phyloP scores from a whole-genome alignment of 768 basidiomycete genomes.

The Tricholoma sp. region DNA sequence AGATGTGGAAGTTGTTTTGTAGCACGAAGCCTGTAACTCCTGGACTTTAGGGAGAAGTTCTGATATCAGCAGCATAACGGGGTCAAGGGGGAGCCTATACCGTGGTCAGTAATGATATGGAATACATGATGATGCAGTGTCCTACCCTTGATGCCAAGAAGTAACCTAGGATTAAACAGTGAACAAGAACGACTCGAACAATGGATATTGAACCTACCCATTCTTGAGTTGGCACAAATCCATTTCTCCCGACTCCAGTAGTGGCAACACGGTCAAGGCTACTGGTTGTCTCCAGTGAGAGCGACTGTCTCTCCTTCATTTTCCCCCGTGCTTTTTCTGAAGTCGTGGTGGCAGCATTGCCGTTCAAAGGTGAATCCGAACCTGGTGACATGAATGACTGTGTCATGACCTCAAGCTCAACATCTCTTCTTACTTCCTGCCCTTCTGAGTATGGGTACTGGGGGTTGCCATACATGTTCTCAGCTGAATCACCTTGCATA shows the following conservation, averaged over 20 bases:
- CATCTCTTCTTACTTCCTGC: slow-evolving; percentile 14
- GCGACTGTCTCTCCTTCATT: slow-evolving; percentile 69
- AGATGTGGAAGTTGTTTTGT: slow-evolving; percentile 56
- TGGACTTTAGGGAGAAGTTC: slow-evolving; percentile 86
- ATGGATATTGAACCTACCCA: slow-evolving; percentile 63
- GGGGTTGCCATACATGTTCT: slow-evolving; percentile 11
- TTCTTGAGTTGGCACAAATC: slow-evolving; percentile 94
- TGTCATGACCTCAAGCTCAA: slow-evolving; percentile 29
- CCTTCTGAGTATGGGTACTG: slow-evolving; percentile 10
- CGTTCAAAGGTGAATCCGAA: slow-evolving; percentile 27
- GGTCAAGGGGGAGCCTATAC: slow-evolving; percentile 78
- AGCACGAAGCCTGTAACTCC: slow-evolving; percentile 65
- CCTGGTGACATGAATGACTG: slow-evolving; percentile 40
- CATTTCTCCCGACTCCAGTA: slow-evolving; percentile 76
- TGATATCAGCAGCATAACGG: slow-evolving; percentile 82
- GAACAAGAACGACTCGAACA: background rate
- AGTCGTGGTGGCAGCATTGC: slow-evolving; percentile 26
- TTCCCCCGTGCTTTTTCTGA: slow-evolving; percentile 95
- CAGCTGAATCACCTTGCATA: slow-evolving; percentile 13
- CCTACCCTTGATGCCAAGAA: slow-evolving; percentile 95
- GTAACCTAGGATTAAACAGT: slow-evolving; percentile 48
- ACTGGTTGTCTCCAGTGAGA: slow-evolving; percentile 44
- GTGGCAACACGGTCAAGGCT: slow-evolving; percentile 64
- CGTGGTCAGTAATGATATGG: slow-evolving; percentile 5
- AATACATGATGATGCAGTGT: slow-evolving; percentile 1